Evolutionary conservation across 257 asterid species (phyloP).

Genomic region (Solanum virginianum): DNA sequence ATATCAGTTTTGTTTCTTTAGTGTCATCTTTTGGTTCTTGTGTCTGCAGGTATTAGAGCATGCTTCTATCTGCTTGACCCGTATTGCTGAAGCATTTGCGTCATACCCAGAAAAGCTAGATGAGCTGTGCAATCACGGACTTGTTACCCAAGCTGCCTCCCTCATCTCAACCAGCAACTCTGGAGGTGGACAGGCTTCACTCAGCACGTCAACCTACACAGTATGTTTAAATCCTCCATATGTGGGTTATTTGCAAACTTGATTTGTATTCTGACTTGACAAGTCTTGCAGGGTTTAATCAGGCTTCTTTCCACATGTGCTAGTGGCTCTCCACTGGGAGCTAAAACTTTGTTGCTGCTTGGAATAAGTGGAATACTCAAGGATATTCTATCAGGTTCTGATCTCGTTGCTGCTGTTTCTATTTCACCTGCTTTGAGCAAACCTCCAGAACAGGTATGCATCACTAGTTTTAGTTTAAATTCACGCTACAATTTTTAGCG

Average conservation of each 20-base stretch:
- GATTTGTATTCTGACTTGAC: constrained; percentile 13
- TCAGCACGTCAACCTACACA: constrained; percentile 88
- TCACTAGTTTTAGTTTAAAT: background rate
- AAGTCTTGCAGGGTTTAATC: constrained; percentile 69
- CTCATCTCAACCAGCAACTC: constrained; percentile 75
- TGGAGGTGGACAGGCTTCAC: constrained; percentile 93
- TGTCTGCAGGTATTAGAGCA: constrained; percentile 70
- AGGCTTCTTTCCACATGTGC: constrained; percentile 91
- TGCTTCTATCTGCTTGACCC: constrained; percentile 93
- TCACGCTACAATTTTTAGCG: background rate
- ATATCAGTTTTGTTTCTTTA: background rate
- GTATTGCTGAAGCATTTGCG: constrained; percentile 97
- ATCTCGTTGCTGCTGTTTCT: constrained; percentile 64
- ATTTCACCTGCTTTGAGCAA: constrained; percentile 88
- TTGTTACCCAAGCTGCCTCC: constrained; percentile 85
- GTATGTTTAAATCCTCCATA: constrained; percentile 22
- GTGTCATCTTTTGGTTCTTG: background rate
- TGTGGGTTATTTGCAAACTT: background rate
- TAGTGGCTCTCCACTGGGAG: constrained; percentile 83
- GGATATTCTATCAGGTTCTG: constrained; percentile 87
- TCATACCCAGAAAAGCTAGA: constrained; percentile 93
- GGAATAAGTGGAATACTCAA: constrained; percentile 93
- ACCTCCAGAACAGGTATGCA: constrained; percentile 89
- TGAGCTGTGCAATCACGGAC: constrained; percentile 91
- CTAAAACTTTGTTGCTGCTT: constrained; percentile 75